Conservation (phyloP, 352 stramenopile genomes). For the Pythium apleroticum region DNA sequence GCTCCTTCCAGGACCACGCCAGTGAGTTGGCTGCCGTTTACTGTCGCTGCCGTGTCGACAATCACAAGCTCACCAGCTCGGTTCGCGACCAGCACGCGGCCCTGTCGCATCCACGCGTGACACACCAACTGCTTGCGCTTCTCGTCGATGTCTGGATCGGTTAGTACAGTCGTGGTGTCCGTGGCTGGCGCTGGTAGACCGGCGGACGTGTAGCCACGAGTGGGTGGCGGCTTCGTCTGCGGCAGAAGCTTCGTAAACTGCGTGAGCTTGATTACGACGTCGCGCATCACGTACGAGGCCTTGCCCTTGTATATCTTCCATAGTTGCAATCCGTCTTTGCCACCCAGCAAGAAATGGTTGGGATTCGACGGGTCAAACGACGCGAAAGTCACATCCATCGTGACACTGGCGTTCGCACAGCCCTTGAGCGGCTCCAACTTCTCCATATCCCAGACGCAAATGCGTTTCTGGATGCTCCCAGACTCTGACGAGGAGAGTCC, state of each 20-base stretch:
- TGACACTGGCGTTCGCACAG: conserved; percentile 33
- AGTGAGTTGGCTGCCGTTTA: conserved; percentile 30
- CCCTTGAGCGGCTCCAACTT: conserved; percentile 47
- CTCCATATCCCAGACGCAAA: conserved; percentile 73
- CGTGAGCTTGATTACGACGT: conserved; percentile 29
- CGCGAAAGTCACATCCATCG: conserved; percentile 41
- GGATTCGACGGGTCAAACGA: conserved; percentile 71
- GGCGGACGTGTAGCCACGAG: background rate
- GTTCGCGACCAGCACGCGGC: conserved; percentile 50
- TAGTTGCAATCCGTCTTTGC: conserved; percentile 58
- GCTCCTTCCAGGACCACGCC: conserved; percentile 32
- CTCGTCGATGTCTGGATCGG: conserved; percentile 42
- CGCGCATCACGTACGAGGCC: conserved; percentile 26
- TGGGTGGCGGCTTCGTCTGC: conserved; percentile 7
- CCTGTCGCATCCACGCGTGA: conserved; percentile 57
- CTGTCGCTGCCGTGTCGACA: conserved; percentile 36
- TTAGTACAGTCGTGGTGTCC: background rate
- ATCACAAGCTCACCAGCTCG: conserved; percentile 52
- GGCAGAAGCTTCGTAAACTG: conserved; percentile 13
- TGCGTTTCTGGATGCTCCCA: conserved; percentile 6
- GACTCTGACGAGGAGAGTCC: background rate
- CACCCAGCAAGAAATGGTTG: conserved; percentile 64
- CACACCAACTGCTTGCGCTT: conserved; percentile 47
- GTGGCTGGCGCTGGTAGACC: conserved; percentile 5
- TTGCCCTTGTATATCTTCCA: conserved; percentile 63